Evolutionary conservation across 768 basidiomycete species (phyloP), one percentile per base, ranked within the genome.

Genomic region (Auricularia sp.): DNA sequence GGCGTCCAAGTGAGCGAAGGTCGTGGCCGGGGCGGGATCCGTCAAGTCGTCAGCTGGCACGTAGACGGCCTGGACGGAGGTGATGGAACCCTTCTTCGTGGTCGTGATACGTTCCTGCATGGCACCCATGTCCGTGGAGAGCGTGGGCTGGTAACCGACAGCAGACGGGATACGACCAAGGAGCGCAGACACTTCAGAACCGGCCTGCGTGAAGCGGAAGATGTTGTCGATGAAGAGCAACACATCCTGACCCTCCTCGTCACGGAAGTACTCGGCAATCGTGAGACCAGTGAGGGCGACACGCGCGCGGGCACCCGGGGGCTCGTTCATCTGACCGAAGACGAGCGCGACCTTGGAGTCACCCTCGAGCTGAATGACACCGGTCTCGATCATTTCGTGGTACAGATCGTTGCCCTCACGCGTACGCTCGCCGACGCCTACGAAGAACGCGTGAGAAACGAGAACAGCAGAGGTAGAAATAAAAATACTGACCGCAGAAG

Each of bases 281-380:
- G 97, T 99, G 66, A 99, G 82, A 79, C 97, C 97, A 71, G 97
- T 98, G 73, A 99, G 87, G 69, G 97, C 97, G 73, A 99, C 97
- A 90, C 97, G 97, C 74, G 97, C 97, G 87, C 97, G 95, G 71
- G 97, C 97, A 86, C 97, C 97, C 72, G 97, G 97, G 76, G 97
- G 97, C 83, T 99, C 97, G 82, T 99, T 99, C 97, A 99, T 99
- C 82, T 99, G 97, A 83, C 97, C 97, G 83, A 99, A 99, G 71
- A 99, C 97, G 69, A 99, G 88, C 73, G 97, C 96, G 79, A 98
- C 97, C 86, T 99, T 99, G 77, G 97, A 99, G 79, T 98, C 95
- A 79, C 96, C 97, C 76, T 98, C 86, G 75, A 98, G 88, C 81
- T 98, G 96, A 85, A 99, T 99, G 85, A 99, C 97, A 87, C 97